Base-by-base conservation (phyloP, 2,329 filamentous ascomycete species). In the Dissoconium aciculare region DNA sequence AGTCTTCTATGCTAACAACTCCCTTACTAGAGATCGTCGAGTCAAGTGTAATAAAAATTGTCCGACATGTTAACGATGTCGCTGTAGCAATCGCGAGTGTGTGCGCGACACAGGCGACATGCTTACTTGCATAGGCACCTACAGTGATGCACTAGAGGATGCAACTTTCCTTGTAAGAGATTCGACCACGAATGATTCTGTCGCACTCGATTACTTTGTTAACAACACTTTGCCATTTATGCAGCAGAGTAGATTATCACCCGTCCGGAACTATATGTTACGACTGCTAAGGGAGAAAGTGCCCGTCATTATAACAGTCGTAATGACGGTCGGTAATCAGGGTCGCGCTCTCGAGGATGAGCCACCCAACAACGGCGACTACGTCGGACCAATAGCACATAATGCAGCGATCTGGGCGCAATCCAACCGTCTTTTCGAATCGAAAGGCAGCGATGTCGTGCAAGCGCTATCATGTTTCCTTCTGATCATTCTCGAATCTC, bases 41-140 rank as follows among this genome's bases (percentile, higher is more conserved):
- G 19, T 23, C 19, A 23, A 23, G n/a, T 23, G 19, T n/a, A n/a
- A 23, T n/a, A n/a, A 23, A 23, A n/a, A 23, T 8, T n/a, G 19
- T 8, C 19, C 19, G 8, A n/a, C n/a, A 23, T 23, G 19, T n/a
- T n/a, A n/a, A 23, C 19, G 19, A n/a, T 23, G 19, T n/a, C 8
- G 8, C 8, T n/a, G 19, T 8, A 23, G 19, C 19, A 8, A n/a
- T 8, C 19, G 19, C 8, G 19, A 23, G n/a, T 23, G 19, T n/a
- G n/a, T n/a, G n/a, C n/a, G n/a, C n/a, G n/a, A n/a, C n/a, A n/a
- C n/a, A n/a, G n/a, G n/a, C n/a, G n/a, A n/a, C n/a, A n/a, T n/a
- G n/a, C n/a, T 23, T n/a, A 23, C 8, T 8, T 8, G 19, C 19
- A 8, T n/a, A n/a, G n/a, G 19, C 19, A 8, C 19, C n/a, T n/a